Percentiles rank a stretch among this genome's conserved stretches.
Conservation (phyloP, 1,284 basidiomycete genomes). For the Tausonia pullulans region DNA sequence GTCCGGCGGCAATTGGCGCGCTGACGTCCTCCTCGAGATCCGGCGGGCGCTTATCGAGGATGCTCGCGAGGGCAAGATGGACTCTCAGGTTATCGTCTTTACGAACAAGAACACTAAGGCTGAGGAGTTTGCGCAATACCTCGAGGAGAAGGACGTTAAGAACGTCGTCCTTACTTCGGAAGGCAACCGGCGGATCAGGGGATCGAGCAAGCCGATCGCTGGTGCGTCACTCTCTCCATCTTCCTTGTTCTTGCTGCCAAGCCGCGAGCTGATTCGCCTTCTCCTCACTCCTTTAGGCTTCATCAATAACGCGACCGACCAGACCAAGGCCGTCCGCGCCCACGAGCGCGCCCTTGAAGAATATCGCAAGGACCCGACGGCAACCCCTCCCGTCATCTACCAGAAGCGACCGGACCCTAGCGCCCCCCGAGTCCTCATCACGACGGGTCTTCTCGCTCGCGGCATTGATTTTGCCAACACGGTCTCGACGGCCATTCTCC, state of each 20-base stretch:
- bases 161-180: conserved; percentile 53
- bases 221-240: too few relatives aligned
- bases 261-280: conserved; percentile 5
- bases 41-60: conserved; percentile 64
- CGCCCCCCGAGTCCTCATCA: conserved; percentile 60
- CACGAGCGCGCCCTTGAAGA: not conserved
- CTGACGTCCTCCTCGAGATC: conserved; percentile 63
- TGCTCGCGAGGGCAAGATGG: conserved; percentile 33
- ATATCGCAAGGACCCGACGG: not conserved
- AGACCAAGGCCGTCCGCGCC: not conserved
- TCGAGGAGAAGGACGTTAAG: conserved; percentile 50
- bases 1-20: conserved; percentile 64
- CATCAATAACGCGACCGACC: conserved; percentile 5
- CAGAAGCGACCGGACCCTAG: not conserved
- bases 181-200: conserved; percentile 46
- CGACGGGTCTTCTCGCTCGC: conserved; percentile 80
- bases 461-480: conserved; percentile 73
- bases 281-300: not conserved
- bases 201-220: conserved; percentile 60
- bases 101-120: conserved; percentile 64
- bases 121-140: conserved; percentile 45
- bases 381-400: not conserved
- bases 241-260: conserved; percentile 44
- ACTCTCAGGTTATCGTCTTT: conserved; percentile 59
- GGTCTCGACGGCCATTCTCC: conserved; percentile 66